Conservation (phyloP, 2,329 filamentous ascomycete species). For the Aspergillus proliferans region DNA sequence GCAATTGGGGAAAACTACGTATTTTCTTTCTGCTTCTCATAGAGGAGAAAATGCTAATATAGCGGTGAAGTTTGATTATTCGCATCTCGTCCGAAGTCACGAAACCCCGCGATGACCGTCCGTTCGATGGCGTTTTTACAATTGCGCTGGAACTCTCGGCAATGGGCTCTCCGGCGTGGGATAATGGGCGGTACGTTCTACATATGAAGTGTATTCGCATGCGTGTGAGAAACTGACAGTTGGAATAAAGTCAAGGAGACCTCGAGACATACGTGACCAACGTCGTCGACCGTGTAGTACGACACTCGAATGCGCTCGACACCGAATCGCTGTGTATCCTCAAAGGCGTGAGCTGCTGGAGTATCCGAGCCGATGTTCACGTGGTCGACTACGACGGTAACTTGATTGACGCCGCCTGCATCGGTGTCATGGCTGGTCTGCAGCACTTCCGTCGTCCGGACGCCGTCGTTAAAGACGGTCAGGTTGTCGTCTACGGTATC, state of each 20-base stretch:
- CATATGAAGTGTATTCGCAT: neutral
- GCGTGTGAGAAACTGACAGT: slow-evolving; percentile 6
- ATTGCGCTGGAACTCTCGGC: slow-evolving; percentile 87
- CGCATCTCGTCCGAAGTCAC: slow-evolving; percentile 85
- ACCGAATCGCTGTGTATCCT: slow-evolving; percentile 93
- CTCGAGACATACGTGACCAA: slow-evolving; percentile 80
- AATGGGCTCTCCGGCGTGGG: slow-evolving; percentile 86
- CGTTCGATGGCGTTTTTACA: slow-evolving; percentile 91
- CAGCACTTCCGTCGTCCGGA: slow-evolving; percentile 90
- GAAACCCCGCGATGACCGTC: slow-evolving; percentile 76
- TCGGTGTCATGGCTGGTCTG: slow-evolving; percentile 80
- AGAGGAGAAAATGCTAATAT: neutral
- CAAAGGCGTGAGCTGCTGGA: slow-evolving; percentile 86
- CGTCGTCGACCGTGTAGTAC: slow-evolving; percentile 87
- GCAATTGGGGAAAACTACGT: slow-evolving; percentile 84
- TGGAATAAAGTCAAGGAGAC: slow-evolving; percentile 59
- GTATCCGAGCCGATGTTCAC: slow-evolving; percentile 84
- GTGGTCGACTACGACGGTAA: slow-evolving; percentile 87
- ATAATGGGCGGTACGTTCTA: slow-evolving; percentile 61
- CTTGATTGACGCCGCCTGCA: slow-evolving; percentile 76
- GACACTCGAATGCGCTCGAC: slow-evolving; percentile 84
- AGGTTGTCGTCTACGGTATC: slow-evolving; percentile 74
- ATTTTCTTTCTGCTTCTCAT: slow-evolving; percentile 15
- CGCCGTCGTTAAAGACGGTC: slow-evolving; percentile 76
- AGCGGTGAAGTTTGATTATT: slow-evolving; percentile 61